phyloP scores from a whole-genome alignment of 1,284 basidiomycete genomes.

The Ganoderma multipileum region DNA sequence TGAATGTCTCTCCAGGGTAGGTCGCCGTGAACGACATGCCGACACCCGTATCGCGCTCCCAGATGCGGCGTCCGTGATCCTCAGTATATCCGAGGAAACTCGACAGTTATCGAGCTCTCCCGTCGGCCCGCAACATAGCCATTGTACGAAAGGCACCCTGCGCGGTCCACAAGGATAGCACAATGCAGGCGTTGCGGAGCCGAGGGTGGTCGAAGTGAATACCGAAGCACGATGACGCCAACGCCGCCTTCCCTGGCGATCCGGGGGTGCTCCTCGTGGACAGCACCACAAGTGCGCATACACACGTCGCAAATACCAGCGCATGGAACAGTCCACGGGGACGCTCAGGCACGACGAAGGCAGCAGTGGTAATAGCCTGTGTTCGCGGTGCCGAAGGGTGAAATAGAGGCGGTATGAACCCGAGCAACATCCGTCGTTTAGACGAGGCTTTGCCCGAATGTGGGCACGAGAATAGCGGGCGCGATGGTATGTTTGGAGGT shows the following conservation, averaged over 20 bases:
- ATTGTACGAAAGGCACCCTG: not conserved
- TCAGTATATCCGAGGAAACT: constrained; percentile 15
- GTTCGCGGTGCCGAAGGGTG: constrained; percentile 1
- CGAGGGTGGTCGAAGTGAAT: not conserved
- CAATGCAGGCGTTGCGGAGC: not conserved
- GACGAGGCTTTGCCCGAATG: constrained; percentile 11
- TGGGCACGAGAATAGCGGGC: not conserved
- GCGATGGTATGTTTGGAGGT: not conserved
- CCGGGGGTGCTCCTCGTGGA: not conserved
- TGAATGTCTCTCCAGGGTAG: not conserved
- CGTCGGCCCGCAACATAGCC: not conserved
- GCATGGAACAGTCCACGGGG: not conserved
- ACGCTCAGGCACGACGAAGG: not conserved
- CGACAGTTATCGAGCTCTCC: not conserved
- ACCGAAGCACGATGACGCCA: not conserved
- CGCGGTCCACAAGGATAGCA: not conserved
- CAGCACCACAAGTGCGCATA: not conserved
- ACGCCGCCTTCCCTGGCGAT: not conserved
- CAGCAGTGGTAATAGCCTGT: not conserved
- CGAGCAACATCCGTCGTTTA: constrained; percentile 15
- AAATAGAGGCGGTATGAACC: constrained; percentile 7
- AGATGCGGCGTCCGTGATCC: not conserved
- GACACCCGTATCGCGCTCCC: not conserved
- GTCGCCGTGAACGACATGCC: not conserved
- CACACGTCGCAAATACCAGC: not conserved